Percentiles rank a stretch among this genome's conserved stretches.
Evolutionary conservation across 1,284 basidiomycete genomes (phyloP).

Genomic region (Cutaneotrichosporon sp.): DNA sequence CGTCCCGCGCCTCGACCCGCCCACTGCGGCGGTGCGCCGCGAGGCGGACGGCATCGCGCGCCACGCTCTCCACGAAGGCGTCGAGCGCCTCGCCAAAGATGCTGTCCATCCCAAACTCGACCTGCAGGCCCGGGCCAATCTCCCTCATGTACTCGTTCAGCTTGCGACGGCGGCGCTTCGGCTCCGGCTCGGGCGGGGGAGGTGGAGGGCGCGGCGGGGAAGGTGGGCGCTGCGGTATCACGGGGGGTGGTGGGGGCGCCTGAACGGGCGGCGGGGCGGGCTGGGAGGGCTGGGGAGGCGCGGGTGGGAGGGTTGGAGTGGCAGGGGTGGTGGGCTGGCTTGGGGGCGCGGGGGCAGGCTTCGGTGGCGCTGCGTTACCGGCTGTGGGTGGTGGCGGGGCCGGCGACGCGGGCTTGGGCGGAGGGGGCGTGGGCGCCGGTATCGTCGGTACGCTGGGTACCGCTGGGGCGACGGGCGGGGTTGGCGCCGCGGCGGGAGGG

Average conservation of each 20-base stretch:
- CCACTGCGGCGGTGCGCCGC: constrained; percentile 40
- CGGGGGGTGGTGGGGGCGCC: constrained; percentile 7
- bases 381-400: neutral
- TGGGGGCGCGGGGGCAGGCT: neutral
- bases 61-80: constrained; percentile 32
- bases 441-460: neutral
- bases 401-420: neutral
- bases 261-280: too few relatives aligned
- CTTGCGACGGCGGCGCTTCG: constrained; percentile 37
- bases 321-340: neutral
- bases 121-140: constrained; percentile 37
- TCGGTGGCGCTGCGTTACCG: neutral
- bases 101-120: constrained; percentile 40
- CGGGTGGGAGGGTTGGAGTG: neutral
- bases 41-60: constrained; percentile 35
- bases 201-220: constrained; percentile 17
- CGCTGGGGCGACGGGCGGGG: neutral
- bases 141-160: constrained; percentile 39
- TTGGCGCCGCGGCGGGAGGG: constrained; percentile 1
- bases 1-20: constrained; percentile 46
- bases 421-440: neutral
- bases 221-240: neutral
- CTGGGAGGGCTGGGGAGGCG: neutral
- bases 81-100: constrained; percentile 42
- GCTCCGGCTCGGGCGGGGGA: constrained; percentile 38